Evolutionary conservation across 2,329 filamentous ascomycete genomes (phyloP), one percentile per base, ranked within the genome.

Genomic region (Aspergillus sp.): DNA sequence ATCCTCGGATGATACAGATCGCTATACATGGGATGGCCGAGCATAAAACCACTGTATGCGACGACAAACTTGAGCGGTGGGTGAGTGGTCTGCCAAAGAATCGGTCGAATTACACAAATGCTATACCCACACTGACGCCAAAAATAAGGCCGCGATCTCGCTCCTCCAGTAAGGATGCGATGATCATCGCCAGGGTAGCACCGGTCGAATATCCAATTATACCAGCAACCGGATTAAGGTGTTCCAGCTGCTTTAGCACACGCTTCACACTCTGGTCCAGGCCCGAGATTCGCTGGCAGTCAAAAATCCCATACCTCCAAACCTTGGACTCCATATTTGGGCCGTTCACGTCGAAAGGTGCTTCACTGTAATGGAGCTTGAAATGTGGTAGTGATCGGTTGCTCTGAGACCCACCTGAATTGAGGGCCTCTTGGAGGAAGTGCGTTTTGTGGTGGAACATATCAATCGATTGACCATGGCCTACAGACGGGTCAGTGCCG

Each of bases 31-130:
- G 21, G 41, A 48, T 54, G 54, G n/a, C 30, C 21, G 11, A 50
- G 36, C 25, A 41, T 48, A 15, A 53, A 61, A 11, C 54, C 32
- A 27, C 59, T 58, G 27, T 54, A 42, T n/a, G 13, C 21, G 25
- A 60, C 6, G 25, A 58, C 42, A 23, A 58, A 58, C 5, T 41
- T 51, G 10, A 60, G 19, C 32, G 38, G 58, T 10, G 58, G 58
- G 6, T 57, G 58, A 8, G 27, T 21, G n/a, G 50, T 54, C 57
- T 59, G 19, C 39, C 4, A 21, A 5, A n/a, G 17, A 50, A n/a
- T 30, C 2, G 25, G 6, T 10, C 19, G 13, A n/a, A 27, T 19
- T n/a, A 6, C 19, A 27, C 6, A 3, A 25, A 15, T 25, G 1
- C 23, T 23, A 39, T 51, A 58, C 23, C 47, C 47, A 49, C 57